Base-by-base conservation (phyloP, 176 grass and related monocot genomes). In the Avena eriantha region DNA sequence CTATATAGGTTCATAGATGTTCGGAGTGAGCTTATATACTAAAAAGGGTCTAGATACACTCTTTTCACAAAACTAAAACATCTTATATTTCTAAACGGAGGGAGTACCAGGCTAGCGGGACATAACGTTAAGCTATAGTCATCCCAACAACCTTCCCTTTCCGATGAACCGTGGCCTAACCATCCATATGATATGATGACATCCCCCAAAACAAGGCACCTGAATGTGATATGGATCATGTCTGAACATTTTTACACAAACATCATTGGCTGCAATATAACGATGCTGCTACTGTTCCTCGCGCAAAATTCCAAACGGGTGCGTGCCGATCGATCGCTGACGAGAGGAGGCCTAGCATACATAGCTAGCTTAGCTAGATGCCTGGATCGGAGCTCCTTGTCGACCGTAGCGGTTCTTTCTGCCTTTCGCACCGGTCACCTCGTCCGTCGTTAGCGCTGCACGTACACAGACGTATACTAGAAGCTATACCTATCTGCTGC, bases 371-470 rank as follows among this genome's bases (percentile, higher is more conserved):
- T 41, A 41, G 41, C 67, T 51, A 22, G 58, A 21, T 63, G 78
- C 41, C 39, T 41, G 17, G 23, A 2, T 47, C 4, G 69, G 69
- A 73, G 41, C 23, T 59, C 22, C 23, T 39, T 26, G n/a, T 39
- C 39, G 39, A 41, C 39, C 14, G 36, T 29, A 58, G 36, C 49
- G 49, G 19, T 59, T 80, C 77, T 81, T 67, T 72, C 41, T 47
- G 13, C 55, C 34, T 68, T 45, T 64, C 57, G 66, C 81, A 72
- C 29, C 69, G 53, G 57, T 31, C 16, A 12, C 67, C 69, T 82
- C 29, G 77, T 10, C 11, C 78, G 36, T 56, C 78, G 36, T 56
- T 45, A 64, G 7, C 45, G 54, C 33, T 59, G 73, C 26, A 58
- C 15, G 59, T 18, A 65, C 41, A 21, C 41, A 16, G 51, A 54